phyloP scores from a whole-genome alignment of 371 early-diverging fungal species.

The Mortierella sp. region DNA sequence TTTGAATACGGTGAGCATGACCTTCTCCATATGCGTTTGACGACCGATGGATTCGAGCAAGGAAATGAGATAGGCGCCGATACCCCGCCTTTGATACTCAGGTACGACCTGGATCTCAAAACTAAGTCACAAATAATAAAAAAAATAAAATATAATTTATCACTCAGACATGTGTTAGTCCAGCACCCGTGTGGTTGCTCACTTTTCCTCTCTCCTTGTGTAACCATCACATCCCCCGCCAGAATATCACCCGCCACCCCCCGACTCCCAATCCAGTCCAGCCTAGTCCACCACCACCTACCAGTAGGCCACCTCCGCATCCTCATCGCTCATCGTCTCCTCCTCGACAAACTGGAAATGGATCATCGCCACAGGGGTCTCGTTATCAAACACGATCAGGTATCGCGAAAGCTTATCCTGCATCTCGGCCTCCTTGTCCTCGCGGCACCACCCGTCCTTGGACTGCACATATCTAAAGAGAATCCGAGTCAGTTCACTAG shows the following conservation, averaged over 20 bases:
- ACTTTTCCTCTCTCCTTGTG: neutral
- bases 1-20: constrained; percentile 75
- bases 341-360: constrained; percentile 69
- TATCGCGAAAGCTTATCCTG: constrained; percentile 58
- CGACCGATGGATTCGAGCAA: constrained; percentile 59
- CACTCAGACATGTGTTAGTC: constrained; percentile 1
- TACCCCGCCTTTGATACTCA: constrained; percentile 57
- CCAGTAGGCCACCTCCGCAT: constrained; percentile 68
- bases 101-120: constrained; percentile 62
- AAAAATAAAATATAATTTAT: no score
- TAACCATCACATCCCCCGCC: no score
- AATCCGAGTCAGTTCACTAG: neutral
- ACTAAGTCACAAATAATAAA: no score
- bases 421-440: constrained; percentile 63
- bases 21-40: constrained; percentile 66
- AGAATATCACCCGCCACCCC: no score
- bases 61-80: constrained; percentile 64
- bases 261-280: no score
- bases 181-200: neutral
- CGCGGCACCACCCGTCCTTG: constrained; percentile 66
- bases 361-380: constrained; percentile 55
- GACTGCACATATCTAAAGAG: constrained; percentile 58
- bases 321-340: constrained; percentile 67
- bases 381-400: constrained; percentile 56
- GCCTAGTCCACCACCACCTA: constrained; percentile 34